These are phyloP conservation scores for Thuidium tamariscinum DNA, from an alignment of 225 moss, liverwort and hornwort species.

Conservation along the genomic window DNA sequence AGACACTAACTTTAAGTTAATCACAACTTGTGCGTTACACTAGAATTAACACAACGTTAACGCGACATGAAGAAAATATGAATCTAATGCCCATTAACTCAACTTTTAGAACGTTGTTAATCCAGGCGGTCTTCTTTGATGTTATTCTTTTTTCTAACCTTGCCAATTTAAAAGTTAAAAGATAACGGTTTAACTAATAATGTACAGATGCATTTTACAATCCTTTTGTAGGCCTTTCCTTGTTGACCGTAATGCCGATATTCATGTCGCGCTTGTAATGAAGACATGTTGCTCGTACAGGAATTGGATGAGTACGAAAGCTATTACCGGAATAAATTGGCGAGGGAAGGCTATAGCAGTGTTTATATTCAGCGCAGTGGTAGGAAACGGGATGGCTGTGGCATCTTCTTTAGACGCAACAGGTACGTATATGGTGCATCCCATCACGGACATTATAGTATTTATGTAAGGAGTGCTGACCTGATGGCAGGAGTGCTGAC, in stretches of 20 bases:
- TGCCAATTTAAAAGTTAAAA: neutral
- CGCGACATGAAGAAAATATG: neutral
- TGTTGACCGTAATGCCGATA: neutral
- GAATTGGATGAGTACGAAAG: constrained; percentile 80
- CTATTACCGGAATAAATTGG: constrained; percentile 50
- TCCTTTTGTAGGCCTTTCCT: neutral
- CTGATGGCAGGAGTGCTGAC: neutral
- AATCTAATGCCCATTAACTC: neutral
- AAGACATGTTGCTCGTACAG: constrained; percentile 10
- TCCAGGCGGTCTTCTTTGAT: neutral
- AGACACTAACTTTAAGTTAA: neutral
- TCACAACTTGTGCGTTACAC: neutral
- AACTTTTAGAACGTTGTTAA: neutral
- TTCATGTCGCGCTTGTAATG: neutral
- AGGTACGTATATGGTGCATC: constrained; percentile 19
- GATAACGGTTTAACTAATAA: neutral
- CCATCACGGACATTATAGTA: neutral
- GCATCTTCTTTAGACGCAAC: constrained; percentile 65
- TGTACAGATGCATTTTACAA: neutral
- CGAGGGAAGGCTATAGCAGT: constrained; percentile 58
- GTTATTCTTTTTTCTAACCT: neutral
- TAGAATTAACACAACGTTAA: neutral
- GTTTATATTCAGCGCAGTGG: constrained; percentile 74
- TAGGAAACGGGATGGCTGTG: constrained; percentile 81
- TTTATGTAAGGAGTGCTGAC: neutral